Percentiles rank a stretch among this genome's conserved stretches.
Conservation (phyloP, 176 grass and related monocot species). For the Olyra latifolia region DNA sequence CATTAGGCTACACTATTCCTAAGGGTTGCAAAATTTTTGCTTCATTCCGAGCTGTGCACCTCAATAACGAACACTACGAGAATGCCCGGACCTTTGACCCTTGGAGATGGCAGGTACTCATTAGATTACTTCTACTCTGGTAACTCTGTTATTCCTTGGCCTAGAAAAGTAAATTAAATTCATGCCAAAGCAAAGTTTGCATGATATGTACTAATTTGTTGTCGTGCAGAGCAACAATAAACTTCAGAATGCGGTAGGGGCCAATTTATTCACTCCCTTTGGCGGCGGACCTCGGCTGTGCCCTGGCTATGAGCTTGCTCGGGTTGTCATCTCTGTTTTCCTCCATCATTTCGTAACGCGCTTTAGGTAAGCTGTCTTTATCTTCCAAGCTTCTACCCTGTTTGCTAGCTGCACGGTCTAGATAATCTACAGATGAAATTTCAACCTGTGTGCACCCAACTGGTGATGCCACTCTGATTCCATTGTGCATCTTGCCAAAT, state of each 20-base stretch:
- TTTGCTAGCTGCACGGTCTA: neutral
- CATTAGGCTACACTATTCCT: conserved; percentile 75
- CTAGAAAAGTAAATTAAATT: conserved; percentile 10
- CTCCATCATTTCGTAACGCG: conserved; percentile 76
- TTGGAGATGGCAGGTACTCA: conserved; percentile 83
- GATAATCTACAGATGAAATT: neutral
- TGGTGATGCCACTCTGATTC: neutral
- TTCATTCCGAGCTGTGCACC: conserved; percentile 92
- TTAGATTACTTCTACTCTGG: neutral
- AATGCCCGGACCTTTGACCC: conserved; percentile 82
- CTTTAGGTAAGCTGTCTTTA: conserved; percentile 54
- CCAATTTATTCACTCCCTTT: conserved; percentile 75
- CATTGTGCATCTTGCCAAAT: conserved; percentile 24
- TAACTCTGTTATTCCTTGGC: neutral
- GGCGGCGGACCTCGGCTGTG: conserved; percentile 82
- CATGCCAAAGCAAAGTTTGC: neutral
- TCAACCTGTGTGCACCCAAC: neutral
- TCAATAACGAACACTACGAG: conserved; percentile 71
- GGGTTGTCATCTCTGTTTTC: conserved; percentile 86
- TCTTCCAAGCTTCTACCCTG: neutral
- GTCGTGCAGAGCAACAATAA: conserved; percentile 53
- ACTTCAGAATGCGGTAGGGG: conserved; percentile 51
- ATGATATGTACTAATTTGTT: neutral
- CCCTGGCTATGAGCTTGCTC: conserved; percentile 85
- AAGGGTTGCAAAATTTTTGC: conserved; percentile 96